phyloP scores from a whole-genome alignment of 495 filamentous ascomycete species.

The Pyrenula aspistea region DNA sequence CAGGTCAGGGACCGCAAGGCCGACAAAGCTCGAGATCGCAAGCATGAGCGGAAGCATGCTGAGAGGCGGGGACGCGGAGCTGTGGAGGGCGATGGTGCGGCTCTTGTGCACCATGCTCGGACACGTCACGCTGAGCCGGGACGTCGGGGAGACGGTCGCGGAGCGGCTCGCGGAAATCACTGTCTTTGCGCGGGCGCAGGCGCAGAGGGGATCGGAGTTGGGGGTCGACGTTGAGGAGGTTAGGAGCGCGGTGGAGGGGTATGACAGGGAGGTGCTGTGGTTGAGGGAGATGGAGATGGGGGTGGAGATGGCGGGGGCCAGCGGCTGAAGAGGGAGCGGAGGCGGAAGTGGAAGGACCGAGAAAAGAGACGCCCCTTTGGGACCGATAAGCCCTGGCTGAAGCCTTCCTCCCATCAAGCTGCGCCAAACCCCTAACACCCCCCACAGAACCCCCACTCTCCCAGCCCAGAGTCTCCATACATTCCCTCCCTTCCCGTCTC shows the following conservation, averaged over 20 bases:
- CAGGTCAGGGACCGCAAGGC: background rate
- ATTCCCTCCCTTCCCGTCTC: too few species aligned
- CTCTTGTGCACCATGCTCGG: background rate
- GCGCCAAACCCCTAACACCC: too few species aligned
- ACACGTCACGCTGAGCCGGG: background rate
- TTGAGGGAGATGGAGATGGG: conserved; percentile 3
- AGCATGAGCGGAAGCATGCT: background rate
- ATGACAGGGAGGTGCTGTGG: background rate
- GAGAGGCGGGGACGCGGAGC: background rate
- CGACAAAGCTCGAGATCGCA: background rate
- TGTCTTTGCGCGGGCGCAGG: background rate
- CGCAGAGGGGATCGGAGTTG: background rate
- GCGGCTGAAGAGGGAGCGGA: background rate
- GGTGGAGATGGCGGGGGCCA: background rate
- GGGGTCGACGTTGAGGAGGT: background rate
- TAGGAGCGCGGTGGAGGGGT: background rate
- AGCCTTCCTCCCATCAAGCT: too few species aligned
- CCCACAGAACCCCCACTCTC: too few species aligned
- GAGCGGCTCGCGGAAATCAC: background rate
- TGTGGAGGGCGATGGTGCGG: background rate
- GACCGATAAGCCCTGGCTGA: too few species aligned
- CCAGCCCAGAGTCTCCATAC: too few species aligned
- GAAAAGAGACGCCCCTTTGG: background rate
- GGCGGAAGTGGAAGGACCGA: background rate
- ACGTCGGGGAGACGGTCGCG: background rate